Conservation (phyloP, 371 early-diverging fungal species). For the Apophysomyces elegans region DNA sequence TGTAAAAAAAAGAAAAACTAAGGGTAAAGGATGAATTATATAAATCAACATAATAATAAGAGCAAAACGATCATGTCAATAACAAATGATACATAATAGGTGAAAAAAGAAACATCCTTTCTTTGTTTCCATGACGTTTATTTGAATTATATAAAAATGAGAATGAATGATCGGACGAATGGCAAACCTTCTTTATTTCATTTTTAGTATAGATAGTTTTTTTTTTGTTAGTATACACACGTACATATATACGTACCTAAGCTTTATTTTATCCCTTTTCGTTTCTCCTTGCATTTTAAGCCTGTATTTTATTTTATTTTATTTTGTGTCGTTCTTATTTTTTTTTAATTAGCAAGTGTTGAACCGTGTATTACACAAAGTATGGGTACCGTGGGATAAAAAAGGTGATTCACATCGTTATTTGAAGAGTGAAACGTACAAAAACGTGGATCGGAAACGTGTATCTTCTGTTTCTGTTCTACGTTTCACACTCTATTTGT, state of each 20-base stretch:
- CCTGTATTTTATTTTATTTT: background rate
- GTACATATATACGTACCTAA: background rate
- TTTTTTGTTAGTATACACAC: constrained; percentile 4
- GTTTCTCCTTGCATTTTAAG: constrained; percentile 3
- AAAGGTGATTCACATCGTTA: constrained; percentile 10
- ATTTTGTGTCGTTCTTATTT: background rate
- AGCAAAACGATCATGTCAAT: background rate
- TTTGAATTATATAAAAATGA: no score
- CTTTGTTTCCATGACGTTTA: no score
- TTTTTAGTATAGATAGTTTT: constrained; percentile 5
- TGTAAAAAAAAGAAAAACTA: background rate
- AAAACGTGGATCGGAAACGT: constrained; percentile 10
- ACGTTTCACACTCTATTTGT: constrained; percentile 7
- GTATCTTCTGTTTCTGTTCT: background rate
- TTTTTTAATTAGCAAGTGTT: constrained; percentile 13
- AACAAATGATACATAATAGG: background rate
- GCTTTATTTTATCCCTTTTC: background rate
- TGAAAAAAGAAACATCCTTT: no score
- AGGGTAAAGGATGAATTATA: background rate
- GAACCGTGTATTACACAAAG: background rate
- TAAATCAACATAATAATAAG: background rate
- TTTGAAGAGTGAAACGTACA: constrained; percentile 9
- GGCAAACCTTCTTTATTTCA: no score
- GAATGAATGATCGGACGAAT: no score
- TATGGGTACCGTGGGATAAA: constrained; percentile 2